Base-by-base conservation (phyloP, 805 yeast species). In the Jamesozyma hellenica region DNA sequence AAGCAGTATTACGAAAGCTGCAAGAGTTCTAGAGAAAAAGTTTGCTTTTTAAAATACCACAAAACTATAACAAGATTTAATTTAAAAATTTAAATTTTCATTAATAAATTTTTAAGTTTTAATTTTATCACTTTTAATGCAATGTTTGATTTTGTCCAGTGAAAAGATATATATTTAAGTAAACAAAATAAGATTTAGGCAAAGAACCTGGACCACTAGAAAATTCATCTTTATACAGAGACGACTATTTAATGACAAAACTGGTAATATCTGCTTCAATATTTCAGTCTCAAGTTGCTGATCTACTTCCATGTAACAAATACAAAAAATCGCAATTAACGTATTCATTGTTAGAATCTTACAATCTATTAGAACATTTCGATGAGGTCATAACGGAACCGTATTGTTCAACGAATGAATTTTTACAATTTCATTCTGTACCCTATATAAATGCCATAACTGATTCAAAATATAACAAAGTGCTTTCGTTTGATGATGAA, bases 351-450 rank as follows among this genome's bases (percentile, higher is more conserved):
- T 28, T 59, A 12, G 38, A 47, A 3, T 45, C 52, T 21, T 55
- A 51, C 30, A 46, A 47, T 1, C 40, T 59, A 21, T 34, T 55
- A 7, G 43, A 47, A 1, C 25, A 44, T 21, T 58, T 59, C 36
- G 57, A 59, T 39, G 35, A 43, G 23, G 42, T 55, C 1, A 40
- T 53, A 8, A 28, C 27, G 9, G 28, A 36, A 13, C 55, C 58
- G 0, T 25, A 32, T 18, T 42, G 52, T 36, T 47, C 60, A 0
- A 45, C 44, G 29, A 45, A 51, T 2, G 77, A 76, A 4, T 45
- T 80, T 8, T 36, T 52, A 2, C 57, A 56, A 25, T 80, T 74
- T 49, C 88, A 80, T 49, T 72, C 71, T 26, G 39, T 42, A 2
- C 51, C 49, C 2, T 79, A 63, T 47, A 58, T 77, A 1, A 52